A percentile compares a stretch with the other conserved stretches of the same genome.
Evolutionary conservation across 208 protist species (phyloP).

Genomic region (Endotrypanum monterogeii): DNA sequence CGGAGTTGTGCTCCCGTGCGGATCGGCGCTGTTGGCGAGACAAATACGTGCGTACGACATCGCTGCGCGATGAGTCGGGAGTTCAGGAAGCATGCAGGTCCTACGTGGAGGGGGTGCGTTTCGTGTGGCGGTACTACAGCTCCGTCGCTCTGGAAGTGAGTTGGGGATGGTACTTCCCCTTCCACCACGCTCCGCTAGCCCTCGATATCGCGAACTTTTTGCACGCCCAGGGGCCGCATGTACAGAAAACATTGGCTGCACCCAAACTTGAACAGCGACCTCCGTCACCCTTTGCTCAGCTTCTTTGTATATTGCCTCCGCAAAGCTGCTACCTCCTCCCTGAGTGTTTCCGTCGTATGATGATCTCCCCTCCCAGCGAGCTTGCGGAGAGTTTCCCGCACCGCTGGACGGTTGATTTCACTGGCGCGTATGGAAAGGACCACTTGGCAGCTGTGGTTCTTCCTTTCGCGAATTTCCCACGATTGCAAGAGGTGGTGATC

Average conservation of each 20-base stretch:
- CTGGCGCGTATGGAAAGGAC: slow-evolving; percentile 54
- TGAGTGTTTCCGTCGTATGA: slow-evolving; percentile 40
- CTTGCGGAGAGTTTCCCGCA: slow-evolving; percentile 60
- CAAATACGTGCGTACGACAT: slow-evolving; percentile 48
- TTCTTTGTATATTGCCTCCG: slow-evolving; percentile 81
- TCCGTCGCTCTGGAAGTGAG: slow-evolving; percentile 44
- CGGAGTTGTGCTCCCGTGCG: slow-evolving; percentile 32
- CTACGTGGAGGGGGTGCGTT: slow-evolving; percentile 77
- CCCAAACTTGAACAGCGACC: slow-evolving; percentile 43
- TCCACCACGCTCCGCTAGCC: slow-evolving; percentile 73
- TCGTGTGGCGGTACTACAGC: slow-evolving; percentile 89
- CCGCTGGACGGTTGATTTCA: slow-evolving; percentile 74
- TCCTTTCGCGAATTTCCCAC: slow-evolving; percentile 66
- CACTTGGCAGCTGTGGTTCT: slow-evolving; percentile 72
- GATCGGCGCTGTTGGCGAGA: slow-evolving; percentile 56
- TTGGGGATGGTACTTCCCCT: slow-evolving; percentile 87
- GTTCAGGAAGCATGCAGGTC: slow-evolving; percentile 58
- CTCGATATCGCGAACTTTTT: slow-evolving; percentile 70
- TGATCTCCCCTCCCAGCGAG: slow-evolving; percentile 42
- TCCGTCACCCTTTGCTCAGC: slow-evolving; percentile 65
- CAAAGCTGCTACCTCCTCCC: slow-evolving; percentile 57
- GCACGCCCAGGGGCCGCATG: slow-evolving; percentile 25
- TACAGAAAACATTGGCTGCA: slow-evolving; percentile 35
- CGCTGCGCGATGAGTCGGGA: slow-evolving; percentile 33
- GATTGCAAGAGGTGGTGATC: slow-evolving; percentile 40